A percentile compares a stretch with the other conserved stretches of the same genome.
These are phyloP conservation scores for Dendrocalamus sinicus DNA, from an alignment of 176 grass and related monocot species.

Conservation along the genomic window DNA sequence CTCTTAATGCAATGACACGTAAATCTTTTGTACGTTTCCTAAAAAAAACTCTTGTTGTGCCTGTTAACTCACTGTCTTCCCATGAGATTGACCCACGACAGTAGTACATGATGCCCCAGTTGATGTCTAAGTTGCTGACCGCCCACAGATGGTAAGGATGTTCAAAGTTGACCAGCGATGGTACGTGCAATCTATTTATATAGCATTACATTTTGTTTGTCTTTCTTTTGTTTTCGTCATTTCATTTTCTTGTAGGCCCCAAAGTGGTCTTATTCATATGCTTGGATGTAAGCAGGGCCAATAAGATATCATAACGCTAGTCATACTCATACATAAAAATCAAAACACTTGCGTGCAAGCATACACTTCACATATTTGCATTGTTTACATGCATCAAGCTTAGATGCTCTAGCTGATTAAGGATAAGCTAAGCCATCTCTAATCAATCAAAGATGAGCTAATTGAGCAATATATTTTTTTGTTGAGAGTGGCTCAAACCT, in stretches of 20 bases:
- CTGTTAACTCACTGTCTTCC: background rate
- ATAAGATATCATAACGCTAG: background rate
- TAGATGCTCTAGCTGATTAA: background rate
- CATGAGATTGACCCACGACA: background rate
- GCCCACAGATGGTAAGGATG: too few relatives aligned
- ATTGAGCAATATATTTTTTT: background rate
- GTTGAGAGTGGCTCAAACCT: slow-evolving; percentile 53
- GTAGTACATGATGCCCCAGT: too few relatives aligned
- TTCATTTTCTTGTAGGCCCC: background rate
- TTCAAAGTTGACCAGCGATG: too few relatives aligned
- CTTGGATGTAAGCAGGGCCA: slow-evolving; percentile 31
- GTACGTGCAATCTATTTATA: background rate
- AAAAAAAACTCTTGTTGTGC: background rate
- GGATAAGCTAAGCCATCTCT: background rate
- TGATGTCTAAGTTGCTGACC: background rate
- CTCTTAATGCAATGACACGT: too few relatives aligned
- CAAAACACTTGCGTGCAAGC: too few relatives aligned
- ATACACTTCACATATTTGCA: too few relatives aligned
- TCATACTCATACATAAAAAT: too few relatives aligned
- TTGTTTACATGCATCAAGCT: too few relatives aligned
- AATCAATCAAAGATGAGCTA: background rate
- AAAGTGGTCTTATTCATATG: background rate
- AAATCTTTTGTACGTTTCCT: too few relatives aligned
- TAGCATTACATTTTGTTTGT: background rate
- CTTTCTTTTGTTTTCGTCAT: background rate